Percentiles rank a stretch among this genome's conserved stretches.
phyloP scores from a whole-genome alignment of 768 basidiomycete species.

The Suillus plorans region DNA sequence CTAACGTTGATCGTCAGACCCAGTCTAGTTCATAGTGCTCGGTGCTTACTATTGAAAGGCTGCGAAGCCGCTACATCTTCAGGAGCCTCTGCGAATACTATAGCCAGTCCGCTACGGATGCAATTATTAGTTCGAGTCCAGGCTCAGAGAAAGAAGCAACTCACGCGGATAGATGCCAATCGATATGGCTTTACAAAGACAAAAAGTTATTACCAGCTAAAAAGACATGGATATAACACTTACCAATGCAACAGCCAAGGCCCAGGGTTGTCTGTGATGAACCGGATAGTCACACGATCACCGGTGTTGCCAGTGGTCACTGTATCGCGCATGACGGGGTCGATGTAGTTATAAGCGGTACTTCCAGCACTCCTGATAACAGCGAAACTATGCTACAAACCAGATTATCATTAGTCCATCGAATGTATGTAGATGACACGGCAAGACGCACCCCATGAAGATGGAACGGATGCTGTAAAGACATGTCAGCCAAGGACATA shows the following conservation, averaged over 20 bases:
- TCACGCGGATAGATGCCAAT: neutral
- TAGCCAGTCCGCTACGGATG: neutral
- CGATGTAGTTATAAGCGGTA: neutral
- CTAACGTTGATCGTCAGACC: neutral
- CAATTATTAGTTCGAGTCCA: neutral
- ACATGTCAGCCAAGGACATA: neutral
- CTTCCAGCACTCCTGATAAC: neutral
- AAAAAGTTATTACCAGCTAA: neutral
- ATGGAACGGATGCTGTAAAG: constrained; percentile 25
- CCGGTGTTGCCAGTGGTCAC: neutral
- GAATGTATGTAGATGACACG: neutral
- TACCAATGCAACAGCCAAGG: neutral
- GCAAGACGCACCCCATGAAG: constrained; percentile 16
- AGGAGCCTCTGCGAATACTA: neutral
- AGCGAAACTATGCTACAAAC: neutral
- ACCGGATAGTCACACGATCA: neutral
- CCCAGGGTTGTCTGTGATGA: neutral
- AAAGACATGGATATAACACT: neutral
- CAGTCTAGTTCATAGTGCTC: neutral
- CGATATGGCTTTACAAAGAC: neutral
- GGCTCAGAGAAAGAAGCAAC: neutral
- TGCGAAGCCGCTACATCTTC: neutral
- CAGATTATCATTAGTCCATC: neutral
- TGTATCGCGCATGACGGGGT: neutral
- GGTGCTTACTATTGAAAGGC: neutral